Base-by-base conservation (phyloP, 1,139 yeast genomes). In the Nakaseomyces bracarensis region DNA sequence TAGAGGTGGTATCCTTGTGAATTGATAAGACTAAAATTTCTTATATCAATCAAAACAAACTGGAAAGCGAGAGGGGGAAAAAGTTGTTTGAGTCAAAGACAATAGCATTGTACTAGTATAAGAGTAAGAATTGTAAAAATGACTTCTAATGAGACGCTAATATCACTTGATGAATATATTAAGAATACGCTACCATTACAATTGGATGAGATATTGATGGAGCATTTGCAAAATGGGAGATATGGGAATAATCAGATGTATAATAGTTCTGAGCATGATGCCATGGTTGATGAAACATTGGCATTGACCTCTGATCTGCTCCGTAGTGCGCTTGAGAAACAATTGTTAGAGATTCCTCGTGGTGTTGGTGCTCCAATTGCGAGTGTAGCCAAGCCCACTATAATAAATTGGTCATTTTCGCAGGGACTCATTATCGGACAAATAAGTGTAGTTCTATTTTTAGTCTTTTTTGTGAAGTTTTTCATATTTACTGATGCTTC, bases 341-440 rank as follows among this genome's bases (percentile, higher is more conserved):
- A 33, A 26, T 18, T 33, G 18, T 8, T 33, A 11, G 36, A 33
- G 26, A 13, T 33, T 5, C 36, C 25, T 13, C 34, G 34, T 30
- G 34, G 31, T 6, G 5, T 15, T 7, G 14, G 8, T 30, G 23
- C 23, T 30, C n/a, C 23, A 7, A 11, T 11, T 2, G 23, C 35
- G 8, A 19, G n/a, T n/a, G n/a, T 30, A 11, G 13, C 7, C 20
- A 22, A 30, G 27, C 19, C 40, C 7, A 29, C 22, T 19, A 26
- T 38, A 9, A 21, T 33, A 5, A 26, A 26, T 16, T 78, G 85
- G 81, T 74, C 84, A 20, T 83, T 83, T 52, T 76, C 87, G 0
- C 85, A 81, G 49, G 94, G 94, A 1, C 65, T 83, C n/a, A 63
- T 82, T 3, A 50, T 82, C 11, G 98, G 98, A 1, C 97, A 91